Evolutionary conservation across 2,329 filamentous ascomycete species (phyloP).

Genomic region (Amesomyces nigricolor): DNA sequence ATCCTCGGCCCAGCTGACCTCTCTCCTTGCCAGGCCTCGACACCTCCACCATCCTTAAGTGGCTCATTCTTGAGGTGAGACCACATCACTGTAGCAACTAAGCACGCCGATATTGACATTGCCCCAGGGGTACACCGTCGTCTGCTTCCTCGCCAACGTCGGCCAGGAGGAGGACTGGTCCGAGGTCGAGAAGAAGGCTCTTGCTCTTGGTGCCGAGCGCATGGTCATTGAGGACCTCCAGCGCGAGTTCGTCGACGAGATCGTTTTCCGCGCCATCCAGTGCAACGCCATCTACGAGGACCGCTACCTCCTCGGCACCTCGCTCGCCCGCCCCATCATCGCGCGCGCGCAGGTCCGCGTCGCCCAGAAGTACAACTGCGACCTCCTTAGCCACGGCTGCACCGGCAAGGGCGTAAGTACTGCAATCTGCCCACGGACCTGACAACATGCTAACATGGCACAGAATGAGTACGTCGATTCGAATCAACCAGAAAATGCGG

Average conservation of each 20-base stretch:
- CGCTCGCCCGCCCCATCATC: conserved; percentile 64
- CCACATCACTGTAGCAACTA: neutral
- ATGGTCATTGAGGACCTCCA: conserved; percentile 61
- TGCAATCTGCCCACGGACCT: too few species aligned
- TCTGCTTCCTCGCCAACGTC: conserved; percentile 62
- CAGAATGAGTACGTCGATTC: conserved; percentile 13
- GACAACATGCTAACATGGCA: neutral
- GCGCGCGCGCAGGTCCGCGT: conserved; percentile 61
- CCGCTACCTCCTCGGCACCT: conserved; percentile 46
- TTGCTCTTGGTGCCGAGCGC: conserved; percentile 57
- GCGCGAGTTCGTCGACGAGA: conserved; percentile 71
- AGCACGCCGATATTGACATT: conserved; percentile 2
- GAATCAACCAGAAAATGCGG: neutral
- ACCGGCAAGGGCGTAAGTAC: conserved; percentile 49
- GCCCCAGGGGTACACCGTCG: conserved; percentile 51
- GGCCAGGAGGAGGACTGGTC: conserved; percentile 73
- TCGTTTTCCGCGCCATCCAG: conserved; percentile 74
- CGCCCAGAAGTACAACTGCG: conserved; percentile 56
- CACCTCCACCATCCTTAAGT: conserved; percentile 39
- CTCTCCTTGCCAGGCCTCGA: conserved; percentile 33
- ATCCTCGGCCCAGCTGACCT: conserved; percentile 7
- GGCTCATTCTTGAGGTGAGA: conserved; percentile 33
- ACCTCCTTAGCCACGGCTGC: conserved; percentile 48
- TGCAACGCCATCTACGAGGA: conserved; percentile 68
- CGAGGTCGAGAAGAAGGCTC: conserved; percentile 61